Conservation (phyloP, 2,329 filamentous ascomycete species). For the Colletotrichum noveboracense region DNA sequence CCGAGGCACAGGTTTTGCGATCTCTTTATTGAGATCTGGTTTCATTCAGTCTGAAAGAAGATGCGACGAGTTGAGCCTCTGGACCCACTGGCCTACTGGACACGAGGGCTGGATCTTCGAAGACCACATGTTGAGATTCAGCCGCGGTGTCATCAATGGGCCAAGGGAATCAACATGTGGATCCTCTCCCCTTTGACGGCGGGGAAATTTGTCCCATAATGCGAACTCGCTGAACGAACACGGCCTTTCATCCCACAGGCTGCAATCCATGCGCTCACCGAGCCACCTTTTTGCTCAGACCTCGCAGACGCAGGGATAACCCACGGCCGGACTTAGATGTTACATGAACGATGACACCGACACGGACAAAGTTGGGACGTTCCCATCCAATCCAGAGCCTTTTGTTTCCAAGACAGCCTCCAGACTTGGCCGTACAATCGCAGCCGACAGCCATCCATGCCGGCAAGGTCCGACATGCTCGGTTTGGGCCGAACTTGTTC, state of each 20-base stretch:
- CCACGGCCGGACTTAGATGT: background rate
- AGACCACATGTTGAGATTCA: background rate
- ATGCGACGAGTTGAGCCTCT: background rate
- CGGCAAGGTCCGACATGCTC: background rate
- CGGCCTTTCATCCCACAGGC: background rate
- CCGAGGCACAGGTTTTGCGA: background rate
- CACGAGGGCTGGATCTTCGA: background rate
- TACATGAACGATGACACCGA: constrained; percentile 1
- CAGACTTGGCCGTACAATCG: background rate
- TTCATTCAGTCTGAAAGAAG: background rate
- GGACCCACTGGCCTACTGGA: background rate
- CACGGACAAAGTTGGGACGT: background rate
- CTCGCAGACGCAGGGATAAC: background rate
- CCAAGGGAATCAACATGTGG: background rate
- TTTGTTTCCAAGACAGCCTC: background rate
- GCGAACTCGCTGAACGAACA: constrained; percentile 1
- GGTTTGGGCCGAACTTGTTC: constrained; percentile 3
- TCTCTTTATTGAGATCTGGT: background rate
- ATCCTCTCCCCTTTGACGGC: background rate
- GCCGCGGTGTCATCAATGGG: background rate
- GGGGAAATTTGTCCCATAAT: background rate
- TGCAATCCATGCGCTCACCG: background rate
- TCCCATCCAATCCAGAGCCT: background rate
- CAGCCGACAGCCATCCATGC: background rate
- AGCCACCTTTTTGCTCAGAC: background rate